Conservation (phyloP, 495 filamentous ascomycete genomes). For the Neurospora africana region DNA sequence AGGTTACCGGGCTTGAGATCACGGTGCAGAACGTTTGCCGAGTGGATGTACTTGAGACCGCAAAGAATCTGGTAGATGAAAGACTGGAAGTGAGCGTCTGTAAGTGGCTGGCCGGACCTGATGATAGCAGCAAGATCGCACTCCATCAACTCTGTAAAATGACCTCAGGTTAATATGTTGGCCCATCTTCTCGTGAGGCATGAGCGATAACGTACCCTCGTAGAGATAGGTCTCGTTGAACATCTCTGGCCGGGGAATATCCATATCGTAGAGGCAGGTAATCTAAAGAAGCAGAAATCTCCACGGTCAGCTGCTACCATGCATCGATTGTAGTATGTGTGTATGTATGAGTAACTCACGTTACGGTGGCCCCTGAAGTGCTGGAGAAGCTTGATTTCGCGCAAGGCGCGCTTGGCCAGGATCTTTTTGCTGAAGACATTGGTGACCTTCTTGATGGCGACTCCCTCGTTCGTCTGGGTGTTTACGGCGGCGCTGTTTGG, state of each 20-base stretch:
- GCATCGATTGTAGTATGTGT: background rate
- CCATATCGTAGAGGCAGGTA: constrained; percentile 98
- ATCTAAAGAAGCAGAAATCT: constrained; percentile 47
- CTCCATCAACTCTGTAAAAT: constrained; percentile 82
- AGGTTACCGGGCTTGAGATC: constrained; percentile 96
- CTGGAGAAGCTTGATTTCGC: constrained; percentile 97
- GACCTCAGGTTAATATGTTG: constrained; percentile 3
- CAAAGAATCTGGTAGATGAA: constrained; percentile 94
- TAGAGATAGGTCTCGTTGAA: constrained; percentile 99
- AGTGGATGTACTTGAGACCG: constrained; percentile 97
- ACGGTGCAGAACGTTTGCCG: constrained; percentile 91
- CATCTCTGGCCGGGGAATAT: constrained; percentile 93
- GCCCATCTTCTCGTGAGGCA: background rate
- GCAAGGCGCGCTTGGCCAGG: constrained; percentile 88
- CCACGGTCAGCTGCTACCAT: constrained; percentile 5
- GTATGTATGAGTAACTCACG: constrained; percentile 24
- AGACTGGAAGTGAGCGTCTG: constrained; percentile 91
- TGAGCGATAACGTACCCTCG: constrained; percentile 56
- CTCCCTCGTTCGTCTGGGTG: constrained; percentile 82
- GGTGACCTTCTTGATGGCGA: constrained; percentile 98
- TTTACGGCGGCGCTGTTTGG: constrained; percentile 75
- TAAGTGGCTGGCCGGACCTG: constrained; percentile 87
- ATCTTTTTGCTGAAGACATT: constrained; percentile 99
- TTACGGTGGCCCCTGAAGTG: constrained; percentile 79
- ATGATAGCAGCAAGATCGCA: constrained; percentile 98